These are phyloP conservation scores for Blastobotrys proliferans DNA, from an alignment of 1,139 yeast species.

Conservation along the genomic window DNA sequence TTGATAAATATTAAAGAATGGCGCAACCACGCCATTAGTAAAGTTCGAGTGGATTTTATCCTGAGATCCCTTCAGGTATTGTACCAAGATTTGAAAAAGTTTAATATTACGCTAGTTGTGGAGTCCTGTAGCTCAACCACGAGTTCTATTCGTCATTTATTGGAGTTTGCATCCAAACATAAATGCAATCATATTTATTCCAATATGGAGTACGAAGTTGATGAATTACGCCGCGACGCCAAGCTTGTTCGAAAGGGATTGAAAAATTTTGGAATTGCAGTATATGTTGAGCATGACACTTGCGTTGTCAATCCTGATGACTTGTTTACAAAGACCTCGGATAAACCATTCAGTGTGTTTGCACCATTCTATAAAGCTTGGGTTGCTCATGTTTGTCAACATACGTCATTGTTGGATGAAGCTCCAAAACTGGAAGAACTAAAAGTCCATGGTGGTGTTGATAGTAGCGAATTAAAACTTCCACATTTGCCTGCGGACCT, in stretches of 20 bases:
- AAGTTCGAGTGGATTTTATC: slow-evolving; percentile 42
- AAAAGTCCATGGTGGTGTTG: not conserved
- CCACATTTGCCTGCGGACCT: slow-evolving; percentile 8
- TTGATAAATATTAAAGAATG: slow-evolving; percentile 42
- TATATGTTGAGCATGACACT: slow-evolving; percentile 43
- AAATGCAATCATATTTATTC: slow-evolving; percentile 38
- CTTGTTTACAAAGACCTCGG: slow-evolving; percentile 40
- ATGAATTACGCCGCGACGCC: slow-evolving; percentile 44
- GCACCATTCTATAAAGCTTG: slow-evolving; percentile 53
- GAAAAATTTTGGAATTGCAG: slow-evolving; percentile 24
- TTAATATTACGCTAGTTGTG: slow-evolving; percentile 43
- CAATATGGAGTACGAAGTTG: slow-evolving; percentile 50
- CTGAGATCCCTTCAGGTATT: slow-evolving; percentile 36
- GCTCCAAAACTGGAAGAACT: slow-evolving; percentile 1
- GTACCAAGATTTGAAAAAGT: slow-evolving; percentile 31
- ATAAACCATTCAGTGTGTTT: slow-evolving; percentile 48
- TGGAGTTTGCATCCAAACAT: slow-evolving; percentile 24
- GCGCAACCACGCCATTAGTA: slow-evolving; percentile 42
- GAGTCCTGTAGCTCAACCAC: slow-evolving; percentile 31
- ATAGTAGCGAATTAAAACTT: not conserved
- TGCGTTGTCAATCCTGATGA: slow-evolving; percentile 47
- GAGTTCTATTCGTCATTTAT: slow-evolving; percentile 7
- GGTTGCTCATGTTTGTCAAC: slow-evolving; percentile 30
- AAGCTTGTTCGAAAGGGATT: slow-evolving; percentile 25
- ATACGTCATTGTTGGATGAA: slow-evolving; percentile 10